Conservation (phyloP, 2,329 filamentous ascomycete species). For the Pseudogymnoascus sp. region DNA sequence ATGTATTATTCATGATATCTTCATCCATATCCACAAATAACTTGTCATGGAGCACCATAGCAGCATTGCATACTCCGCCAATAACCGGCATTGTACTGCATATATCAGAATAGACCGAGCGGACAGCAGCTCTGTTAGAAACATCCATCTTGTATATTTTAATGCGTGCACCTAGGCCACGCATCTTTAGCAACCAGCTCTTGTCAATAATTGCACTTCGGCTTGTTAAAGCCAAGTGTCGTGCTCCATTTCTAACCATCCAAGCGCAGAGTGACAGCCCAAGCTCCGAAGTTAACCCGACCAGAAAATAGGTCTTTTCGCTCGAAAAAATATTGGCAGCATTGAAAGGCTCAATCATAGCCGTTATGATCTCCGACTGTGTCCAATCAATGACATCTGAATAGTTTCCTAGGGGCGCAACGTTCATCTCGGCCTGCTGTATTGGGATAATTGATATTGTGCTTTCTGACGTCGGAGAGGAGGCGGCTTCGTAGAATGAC, state of each 20-base stretch:
- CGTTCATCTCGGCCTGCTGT: no score
- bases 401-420: no score
- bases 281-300: conserved; percentile 25
- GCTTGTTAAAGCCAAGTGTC: conserved; percentile 33
- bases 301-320: conserved; percentile 29
- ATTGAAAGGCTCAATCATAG: no score
- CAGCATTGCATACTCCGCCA: conserved; percentile 36
- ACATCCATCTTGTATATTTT: conserved; percentile 21
- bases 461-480: no score
- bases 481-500: no score
- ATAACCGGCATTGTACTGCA: conserved; percentile 25
- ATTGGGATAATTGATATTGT: no score
- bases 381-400: no score
- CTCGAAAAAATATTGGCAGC: no score
- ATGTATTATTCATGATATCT: conserved; percentile 20
- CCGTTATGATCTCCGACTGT: no score
- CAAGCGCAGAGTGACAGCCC: conserved; percentile 34
- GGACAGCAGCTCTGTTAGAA: conserved; percentile 17
- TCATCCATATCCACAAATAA: conserved; percentile 26
- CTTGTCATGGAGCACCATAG: conserved; percentile 37
- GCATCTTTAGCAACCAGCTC: conserved; percentile 19
- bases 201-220: conserved; percentile 32
- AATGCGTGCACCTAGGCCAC: conserved; percentile 19
- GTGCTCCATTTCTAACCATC: conserved; percentile 35
- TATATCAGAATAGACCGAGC: conserved; percentile 19